These are phyloP conservation scores for Betula pendula DNA, from an alignment of 306 rosid species.

Conservation along the genomic window DNA sequence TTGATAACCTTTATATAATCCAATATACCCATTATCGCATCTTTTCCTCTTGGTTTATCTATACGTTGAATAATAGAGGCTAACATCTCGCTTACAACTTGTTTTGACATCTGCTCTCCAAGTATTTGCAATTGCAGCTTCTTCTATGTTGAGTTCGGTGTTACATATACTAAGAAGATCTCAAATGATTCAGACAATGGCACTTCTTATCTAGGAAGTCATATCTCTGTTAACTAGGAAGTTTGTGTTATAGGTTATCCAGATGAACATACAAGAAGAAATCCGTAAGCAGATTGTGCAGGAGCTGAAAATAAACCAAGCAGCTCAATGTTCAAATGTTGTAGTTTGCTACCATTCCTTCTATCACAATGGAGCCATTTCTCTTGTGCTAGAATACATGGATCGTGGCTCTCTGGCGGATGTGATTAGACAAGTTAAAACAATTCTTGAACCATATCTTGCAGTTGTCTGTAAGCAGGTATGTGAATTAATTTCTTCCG, in stretches of 20 bases:
- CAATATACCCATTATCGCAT: background rate
- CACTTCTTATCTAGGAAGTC: constrained; percentile 5
- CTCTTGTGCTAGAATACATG: constrained; percentile 96
- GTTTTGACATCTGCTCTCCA: background rate
- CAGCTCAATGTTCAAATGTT: constrained; percentile 90
- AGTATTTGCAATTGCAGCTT: background rate
- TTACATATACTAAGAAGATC: background rate
- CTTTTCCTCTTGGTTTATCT: background rate
- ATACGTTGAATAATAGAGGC: background rate
- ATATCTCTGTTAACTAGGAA: constrained; percentile 4
- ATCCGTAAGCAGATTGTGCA: constrained; percentile 97
- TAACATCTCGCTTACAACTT: background rate
- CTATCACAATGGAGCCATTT: constrained; percentile 88
- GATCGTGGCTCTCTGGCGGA: constrained; percentile 96
- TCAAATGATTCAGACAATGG: constrained; percentile 1
- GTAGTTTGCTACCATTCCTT: constrained; percentile 95
- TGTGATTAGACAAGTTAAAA: constrained; percentile 78
- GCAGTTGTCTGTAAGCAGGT: constrained; percentile 99
- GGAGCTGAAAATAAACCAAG: constrained; percentile 96
- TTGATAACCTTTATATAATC: background rate
- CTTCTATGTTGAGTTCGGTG: constrained; percentile 2
- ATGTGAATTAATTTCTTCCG: constrained; percentile 8
- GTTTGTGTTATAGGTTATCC: constrained; percentile 70
- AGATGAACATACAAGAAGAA: constrained; percentile 95
- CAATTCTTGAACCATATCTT: constrained; percentile 98